Base-by-base conservation (phyloP, 73 alveolate genomes). In the Blepharisma stoltei region DNA sequence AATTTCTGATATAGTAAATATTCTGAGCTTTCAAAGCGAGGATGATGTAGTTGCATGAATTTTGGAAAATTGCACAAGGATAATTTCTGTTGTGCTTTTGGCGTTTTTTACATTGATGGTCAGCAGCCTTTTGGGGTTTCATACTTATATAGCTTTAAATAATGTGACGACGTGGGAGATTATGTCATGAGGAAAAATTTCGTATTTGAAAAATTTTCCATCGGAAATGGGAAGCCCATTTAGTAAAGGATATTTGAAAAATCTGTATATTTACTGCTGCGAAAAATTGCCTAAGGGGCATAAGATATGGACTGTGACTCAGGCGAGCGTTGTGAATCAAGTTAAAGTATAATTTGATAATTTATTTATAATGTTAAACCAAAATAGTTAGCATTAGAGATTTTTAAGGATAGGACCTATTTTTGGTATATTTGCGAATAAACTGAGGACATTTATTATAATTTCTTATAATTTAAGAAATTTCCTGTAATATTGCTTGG, bases 101-200 rank as follows among this genome's bases (percentile, higher is more conserved):
- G 70, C 20, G 5, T 37, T 69, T n/a, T 69, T 69, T 38, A 23
- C 70, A 14, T 0, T 66, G 4, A 50, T 76, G 89, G 89, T 82
- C 23, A 32, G 83, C 81, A 78, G 89, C 54, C 18, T 82, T 43
- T 52, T 82, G 20, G 76, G 66, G 46, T 82, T 82, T 60, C 89
- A 82, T 76, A 7, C 73, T 52, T 82, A 54, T 70, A 67, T 82
- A 46, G 66, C 83, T 27, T 23, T 73, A 21, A 89, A 76, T 11
- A 88, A 88, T 79, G 54, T 78, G 46, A 86, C 95, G 8, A 88
- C 95, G 41, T 88, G 96, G 93, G 93, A 89, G 76, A 83, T 73
- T 68, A 54, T 89, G 68, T 69, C 87, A 38, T 86, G 93, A 94
- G 38, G 70, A 69, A 89, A 78, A 49, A 89, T 89, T 41, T 54